These are phyloP conservation scores for Trichaptum fuscoviolaceum DNA, from an alignment of 768 basidiomycete genomes.

Conservation along the genomic window DNA sequence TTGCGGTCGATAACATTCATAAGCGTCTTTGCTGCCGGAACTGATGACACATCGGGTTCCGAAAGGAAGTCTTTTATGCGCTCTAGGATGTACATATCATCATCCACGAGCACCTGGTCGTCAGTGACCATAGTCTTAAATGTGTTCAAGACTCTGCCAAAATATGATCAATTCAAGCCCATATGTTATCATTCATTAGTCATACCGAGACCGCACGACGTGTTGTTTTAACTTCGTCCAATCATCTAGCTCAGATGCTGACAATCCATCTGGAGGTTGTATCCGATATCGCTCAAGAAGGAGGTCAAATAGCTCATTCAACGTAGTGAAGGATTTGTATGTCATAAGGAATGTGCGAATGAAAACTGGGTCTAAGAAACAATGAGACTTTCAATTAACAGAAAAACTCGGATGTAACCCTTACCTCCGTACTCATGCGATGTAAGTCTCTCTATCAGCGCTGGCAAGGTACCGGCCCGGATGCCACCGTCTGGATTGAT, in stretches of 20 bases:
- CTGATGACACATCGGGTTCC: slow-evolving; percentile 54
- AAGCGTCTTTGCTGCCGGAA: slow-evolving; percentile 72
- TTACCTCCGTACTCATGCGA: slow-evolving; percentile 83
- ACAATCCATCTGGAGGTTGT: slow-evolving; percentile 63
- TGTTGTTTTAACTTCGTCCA: slow-evolving; percentile 87
- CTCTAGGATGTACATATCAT: slow-evolving; percentile 77
- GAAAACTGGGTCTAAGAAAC: slow-evolving; percentile 61
- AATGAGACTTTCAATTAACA: slow-evolving; percentile 5
- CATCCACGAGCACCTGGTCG: slow-evolving; percentile 78
- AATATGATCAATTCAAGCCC: slow-evolving; percentile 7
- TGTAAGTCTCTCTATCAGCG: slow-evolving; percentile 85
- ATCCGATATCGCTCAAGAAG: slow-evolving; percentile 79
- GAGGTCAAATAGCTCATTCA: slow-evolving; percentile 76
- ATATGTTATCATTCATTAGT: slow-evolving; percentile 11
- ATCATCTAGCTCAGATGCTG: slow-evolving; percentile 54
- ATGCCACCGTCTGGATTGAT: slow-evolving; percentile 83
- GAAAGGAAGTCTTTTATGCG: slow-evolving; percentile 77
- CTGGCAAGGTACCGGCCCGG: slow-evolving; percentile 79
- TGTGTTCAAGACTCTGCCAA: slow-evolving; percentile 76
- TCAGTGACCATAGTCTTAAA: slow-evolving; percentile 87
- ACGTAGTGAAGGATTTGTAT: slow-evolving; percentile 88
- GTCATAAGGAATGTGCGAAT: slow-evolving; percentile 92
- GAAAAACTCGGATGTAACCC: slow-evolving; percentile 16
- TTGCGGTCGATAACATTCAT: slow-evolving; percentile 70
- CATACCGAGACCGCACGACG: slow-evolving; percentile 81